phyloP scores from a whole-genome alignment of 1,284 basidiomycete genomes.

The Moesziomyces globuligerus region DNA sequence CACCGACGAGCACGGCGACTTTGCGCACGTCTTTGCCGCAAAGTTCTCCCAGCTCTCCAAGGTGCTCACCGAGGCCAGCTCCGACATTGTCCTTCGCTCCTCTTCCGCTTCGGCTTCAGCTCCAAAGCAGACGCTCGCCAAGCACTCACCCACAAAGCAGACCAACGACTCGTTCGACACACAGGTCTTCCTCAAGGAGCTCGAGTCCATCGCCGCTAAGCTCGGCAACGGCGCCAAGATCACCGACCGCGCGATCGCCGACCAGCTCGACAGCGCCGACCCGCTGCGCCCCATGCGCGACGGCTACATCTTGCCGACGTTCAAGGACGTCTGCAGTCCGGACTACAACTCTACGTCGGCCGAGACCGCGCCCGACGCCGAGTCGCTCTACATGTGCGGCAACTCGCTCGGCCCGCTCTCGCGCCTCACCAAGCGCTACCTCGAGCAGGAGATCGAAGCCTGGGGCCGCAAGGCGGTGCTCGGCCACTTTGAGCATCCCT shows the following conservation, averaged over 20 bases:
- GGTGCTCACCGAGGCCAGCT: conserved; percentile 41
- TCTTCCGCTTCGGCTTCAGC: conserved; percentile 1
- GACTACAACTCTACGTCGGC: conserved; percentile 19
- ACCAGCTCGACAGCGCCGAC: conserved; percentile 41
- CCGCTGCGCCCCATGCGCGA: conserved; percentile 43
- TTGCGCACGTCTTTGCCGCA: conserved; percentile 32
- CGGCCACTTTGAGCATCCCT: conserved; percentile 90
- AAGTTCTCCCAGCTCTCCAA: conserved; percentile 43
- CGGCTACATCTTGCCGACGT: conserved; percentile 48
- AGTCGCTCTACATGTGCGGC: conserved; percentile 86
- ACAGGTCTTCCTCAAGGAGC: conserved; percentile 29
- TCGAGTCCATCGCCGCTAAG: conserved; percentile 39
- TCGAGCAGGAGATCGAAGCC: conserved; percentile 85
- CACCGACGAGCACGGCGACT: conserved; percentile 37
- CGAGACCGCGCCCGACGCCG: conserved; percentile 33
- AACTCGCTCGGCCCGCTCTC: conserved; percentile 91
- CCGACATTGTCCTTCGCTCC: conserved; percentile 16
- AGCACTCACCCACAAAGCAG: conserved; percentile 22
- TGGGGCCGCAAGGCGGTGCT: conserved; percentile 84
- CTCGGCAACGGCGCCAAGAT: conserved; percentile 26
- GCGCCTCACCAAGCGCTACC: conserved; percentile 76
- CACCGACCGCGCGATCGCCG: conserved; percentile 44
- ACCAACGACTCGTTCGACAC: conserved; percentile 36
- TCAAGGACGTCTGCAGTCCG: conserved; percentile 44
- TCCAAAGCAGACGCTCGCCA: not conserved